These are phyloP conservation scores for Tylopilus felleus DNA, from an alignment of 768 basidiomycete genomes.

Conservation along the genomic window DNA sequence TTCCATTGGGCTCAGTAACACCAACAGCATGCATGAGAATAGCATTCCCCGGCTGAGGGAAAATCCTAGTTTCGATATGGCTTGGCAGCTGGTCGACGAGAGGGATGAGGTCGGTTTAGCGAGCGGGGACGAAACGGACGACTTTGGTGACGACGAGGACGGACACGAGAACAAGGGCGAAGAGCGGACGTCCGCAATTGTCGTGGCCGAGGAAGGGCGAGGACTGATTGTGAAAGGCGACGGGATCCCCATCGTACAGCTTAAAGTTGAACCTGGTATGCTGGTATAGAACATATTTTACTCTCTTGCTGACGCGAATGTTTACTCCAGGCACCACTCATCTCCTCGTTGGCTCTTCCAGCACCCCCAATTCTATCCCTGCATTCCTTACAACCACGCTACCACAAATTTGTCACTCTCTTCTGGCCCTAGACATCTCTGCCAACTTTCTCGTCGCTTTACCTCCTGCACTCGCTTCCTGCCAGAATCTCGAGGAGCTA, in stretches of 20 bases:
- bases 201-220: constrained; percentile 80
- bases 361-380: constrained; percentile 74
- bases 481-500: constrained; percentile 84
- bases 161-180: constrained; percentile 52
- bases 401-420: constrained; percentile 68
- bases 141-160: constrained; percentile 50
- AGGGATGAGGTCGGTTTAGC: constrained; percentile 60
- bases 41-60: constrained; percentile 47
- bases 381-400: constrained; percentile 66
- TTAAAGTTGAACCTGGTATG: constrained; percentile 74
- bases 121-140: constrained; percentile 52
- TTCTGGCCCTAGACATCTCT: constrained; percentile 92
- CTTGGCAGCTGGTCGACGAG: constrained; percentile 72
- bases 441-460: constrained; percentile 81
- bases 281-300: neutral
- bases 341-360: constrained; percentile 81
- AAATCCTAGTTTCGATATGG: constrained; percentile 73
- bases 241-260: constrained; percentile 53
- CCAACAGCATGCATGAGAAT: constrained; percentile 40
- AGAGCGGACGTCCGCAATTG: constrained; percentile 71
- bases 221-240: constrained; percentile 79
- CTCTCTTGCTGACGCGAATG: neutral
- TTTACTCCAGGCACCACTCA: constrained; percentile 78
- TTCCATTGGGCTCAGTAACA: constrained; percentile 51
- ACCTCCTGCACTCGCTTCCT: constrained; percentile 78